A percentile compares a stretch with the other conserved stretches of the same genome.
phyloP scores from a whole-genome alignment of 306 rosid genomes.

The Pterocarpus santalinus region DNA sequence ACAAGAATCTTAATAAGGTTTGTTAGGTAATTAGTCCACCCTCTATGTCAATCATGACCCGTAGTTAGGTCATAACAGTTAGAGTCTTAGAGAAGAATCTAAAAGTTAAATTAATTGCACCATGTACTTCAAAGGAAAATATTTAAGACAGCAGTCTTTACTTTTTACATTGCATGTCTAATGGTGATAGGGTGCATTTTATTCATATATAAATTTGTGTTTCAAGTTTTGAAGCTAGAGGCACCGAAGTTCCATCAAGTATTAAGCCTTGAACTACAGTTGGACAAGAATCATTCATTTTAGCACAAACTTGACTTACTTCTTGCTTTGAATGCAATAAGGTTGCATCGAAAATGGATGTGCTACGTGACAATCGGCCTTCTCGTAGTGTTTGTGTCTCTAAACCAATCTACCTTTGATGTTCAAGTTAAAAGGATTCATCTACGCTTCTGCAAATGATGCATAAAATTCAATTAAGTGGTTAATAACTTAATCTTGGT shows the following conservation, averaged over 20 bases:
- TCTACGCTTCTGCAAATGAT: too few relatives aligned
- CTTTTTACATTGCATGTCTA: neutral
- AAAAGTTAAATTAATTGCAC: neutral
- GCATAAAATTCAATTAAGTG: too few relatives aligned
- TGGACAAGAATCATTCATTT: conserved; percentile 63
- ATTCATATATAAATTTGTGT: conserved; percentile 3
- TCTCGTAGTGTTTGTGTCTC: conserved; percentile 73
- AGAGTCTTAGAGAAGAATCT: too few relatives aligned
- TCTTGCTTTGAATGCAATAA: conserved; percentile 79
- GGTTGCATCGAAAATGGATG: conserved; percentile 73
- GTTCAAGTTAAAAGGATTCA: too few relatives aligned
- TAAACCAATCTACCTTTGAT: conserved; percentile 64
- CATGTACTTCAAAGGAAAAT: too few relatives aligned
- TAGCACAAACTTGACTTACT: conserved; percentile 64
- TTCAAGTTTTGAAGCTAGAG: conserved; percentile 93
- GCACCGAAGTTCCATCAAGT: conserved; percentile 66
- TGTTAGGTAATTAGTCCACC: too few relatives aligned
- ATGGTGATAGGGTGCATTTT: neutral
- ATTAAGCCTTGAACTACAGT: conserved; percentile 76
- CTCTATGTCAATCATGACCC: too few relatives aligned
- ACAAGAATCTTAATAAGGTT: too few relatives aligned
- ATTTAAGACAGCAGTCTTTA: neutral
- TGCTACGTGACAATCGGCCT: conserved; percentile 54
- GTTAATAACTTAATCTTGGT: too few relatives aligned
- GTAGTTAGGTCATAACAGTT: too few relatives aligned